These are phyloP conservation scores for Nemania sp. DNA, from an alignment of 2,329 filamentous ascomycete genomes.

Conservation along the genomic window DNA sequence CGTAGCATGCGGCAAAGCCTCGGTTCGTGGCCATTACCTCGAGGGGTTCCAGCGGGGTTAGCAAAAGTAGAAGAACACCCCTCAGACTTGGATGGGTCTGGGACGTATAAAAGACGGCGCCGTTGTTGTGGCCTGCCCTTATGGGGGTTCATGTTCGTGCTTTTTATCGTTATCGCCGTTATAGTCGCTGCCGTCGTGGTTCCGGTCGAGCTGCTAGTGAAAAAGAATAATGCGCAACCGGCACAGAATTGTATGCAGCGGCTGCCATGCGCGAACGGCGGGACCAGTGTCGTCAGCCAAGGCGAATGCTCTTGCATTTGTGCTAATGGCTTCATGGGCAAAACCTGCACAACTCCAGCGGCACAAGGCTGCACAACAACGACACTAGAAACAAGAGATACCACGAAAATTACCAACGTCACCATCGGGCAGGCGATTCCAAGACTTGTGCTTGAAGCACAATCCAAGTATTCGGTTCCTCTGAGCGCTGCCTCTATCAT, in stretches of 20 bases:
- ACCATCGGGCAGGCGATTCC: constrained; percentile 83
- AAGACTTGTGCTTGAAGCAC: constrained; percentile 68
- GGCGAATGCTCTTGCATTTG: constrained; percentile 84
- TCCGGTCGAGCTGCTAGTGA: constrained; percentile 70
- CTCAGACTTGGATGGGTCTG: constrained; percentile 14
- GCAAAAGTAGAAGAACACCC: constrained; percentile 14
- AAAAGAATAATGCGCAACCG: constrained; percentile 43
- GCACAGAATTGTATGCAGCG: constrained; percentile 61
- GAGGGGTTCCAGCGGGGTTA: constrained; percentile 34
- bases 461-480: constrained; percentile 74
- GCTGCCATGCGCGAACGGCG: constrained; percentile 77
- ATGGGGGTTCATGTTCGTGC: constrained; percentile 72
- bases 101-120: constrained; percentile 47
- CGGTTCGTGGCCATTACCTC: constrained; percentile 55
- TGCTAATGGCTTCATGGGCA: constrained; percentile 78
- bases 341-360: constrained; percentile 54
- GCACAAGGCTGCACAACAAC: constrained; percentile 59
- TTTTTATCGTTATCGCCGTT: constrained; percentile 70
- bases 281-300: constrained; percentile 71
- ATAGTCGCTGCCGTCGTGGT: constrained; percentile 82
- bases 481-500: constrained; percentile 72
- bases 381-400: constrained; percentile 45
- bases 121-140: constrained; percentile 83
- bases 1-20: constrained; percentile 51
- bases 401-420: constrained; percentile 61